Evolutionary conservation across 164 flowering plant genomes (phyloP), one percentile per base, ranked within the genome.

Genomic region (Nelumbo lutea): DNA sequence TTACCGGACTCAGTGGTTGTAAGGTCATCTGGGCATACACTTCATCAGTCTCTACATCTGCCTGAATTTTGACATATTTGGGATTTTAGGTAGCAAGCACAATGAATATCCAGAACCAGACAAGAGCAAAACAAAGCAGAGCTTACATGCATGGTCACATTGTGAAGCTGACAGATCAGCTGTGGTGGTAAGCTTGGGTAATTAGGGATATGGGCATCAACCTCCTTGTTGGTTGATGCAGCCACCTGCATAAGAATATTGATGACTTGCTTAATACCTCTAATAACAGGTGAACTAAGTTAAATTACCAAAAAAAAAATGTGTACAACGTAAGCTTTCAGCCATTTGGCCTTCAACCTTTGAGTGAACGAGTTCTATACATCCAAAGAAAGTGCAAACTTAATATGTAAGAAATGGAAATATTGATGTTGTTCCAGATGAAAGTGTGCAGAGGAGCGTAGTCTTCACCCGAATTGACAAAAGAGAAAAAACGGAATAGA

Each of bases 1-100:
- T 72, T 88, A 91, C 97, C 72, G 88, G 85, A 70, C 68, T 92
- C 64, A 88, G 71, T n/a, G 97, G 97, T 66, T 92, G 98, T 83
- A 92, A 84, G 50, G 97, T 92, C 97, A 91, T 90, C 64, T 91
- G 97, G 45, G 97, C 97, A 79, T 91, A 91, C 2, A 91, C 97
- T 81, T 91, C 97, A 81, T 91, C 97, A 0, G 94, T 90, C 79
- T 92, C 97, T 64, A 83, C 78, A 68, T 92, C 98, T 61, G 98
- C 98, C 98, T 92, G 93, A 65, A 85, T 44, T 69, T 63, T 9
- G 66, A 48, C 50, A 75, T 52, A 58, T 44, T 72, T 66, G 5
- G 68, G 63, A 62, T 48, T 50, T 70, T 46, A 59, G 59, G 13
- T 43, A 71, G 47, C 13, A 50, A 70, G 42, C 42, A 6, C 10